phyloP scores from a whole-genome alignment of 768 basidiomycete genomes.

The Lentinula sp. region DNA sequence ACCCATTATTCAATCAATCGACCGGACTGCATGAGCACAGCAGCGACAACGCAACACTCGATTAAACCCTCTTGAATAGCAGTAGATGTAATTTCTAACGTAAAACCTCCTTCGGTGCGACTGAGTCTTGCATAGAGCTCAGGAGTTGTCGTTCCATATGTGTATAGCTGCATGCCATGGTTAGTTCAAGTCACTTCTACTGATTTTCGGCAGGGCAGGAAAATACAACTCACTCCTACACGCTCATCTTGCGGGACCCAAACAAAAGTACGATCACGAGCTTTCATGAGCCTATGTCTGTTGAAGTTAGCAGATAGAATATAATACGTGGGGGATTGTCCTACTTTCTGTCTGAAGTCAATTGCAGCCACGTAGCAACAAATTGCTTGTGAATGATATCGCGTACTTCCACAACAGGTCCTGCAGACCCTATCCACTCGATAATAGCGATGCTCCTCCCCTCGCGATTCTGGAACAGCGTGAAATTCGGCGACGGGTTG shows the following conservation, averaged over 20 bases:
- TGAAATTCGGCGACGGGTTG: constrained; percentile 24
- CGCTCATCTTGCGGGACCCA: constrained; percentile 16
- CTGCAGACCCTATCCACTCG: constrained; percentile 26
- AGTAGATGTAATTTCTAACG: constrained; percentile 39
- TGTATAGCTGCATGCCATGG: constrained; percentile 21
- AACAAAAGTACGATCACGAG: background rate
- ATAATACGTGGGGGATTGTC: constrained; percentile 7
- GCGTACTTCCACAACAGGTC: constrained; percentile 27
- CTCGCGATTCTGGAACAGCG: constrained; percentile 30
- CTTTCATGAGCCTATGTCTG: constrained; percentile 3
- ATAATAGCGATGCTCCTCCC: constrained; percentile 31
- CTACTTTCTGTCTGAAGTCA: constrained; percentile 30
- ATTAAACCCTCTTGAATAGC: constrained; percentile 40
- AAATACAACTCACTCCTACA: constrained; percentile 16
- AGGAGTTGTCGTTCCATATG: constrained; percentile 14
- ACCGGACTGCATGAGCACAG: constrained; percentile 42
- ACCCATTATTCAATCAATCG: constrained; percentile 34
- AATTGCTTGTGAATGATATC: constrained; percentile 25
- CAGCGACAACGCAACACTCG: constrained; percentile 38
- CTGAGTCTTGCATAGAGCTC: constrained; percentile 29
- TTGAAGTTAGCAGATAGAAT: background rate
- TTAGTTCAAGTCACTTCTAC: constrained; percentile 6
- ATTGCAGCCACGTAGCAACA: constrained; percentile 31
- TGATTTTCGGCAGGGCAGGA: background rate
- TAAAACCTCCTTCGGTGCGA: constrained; percentile 24